Evolutionary conservation across 176 grass and related monocot species (phyloP).

Genomic region (Sorghum bicolor): Sorghum_bicolor_NCBIv3 NC_012878.2:50014001-50014500

Average conservation of each 20-base stretch:
- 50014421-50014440: constrained; percentile 40
- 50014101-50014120: background rate
- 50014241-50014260: constrained; percentile 6
- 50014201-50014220: constrained; percentile 22
- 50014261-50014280: constrained; percentile 58
- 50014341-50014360: constrained; percentile 42
- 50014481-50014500: constrained; percentile 59
- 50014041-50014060: too few relatives aligned
- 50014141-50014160: background rate
- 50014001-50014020: too few relatives aligned
- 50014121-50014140: background rate
- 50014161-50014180: constrained; percentile 12
- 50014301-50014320: constrained; percentile 43
- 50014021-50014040: too few relatives aligned
- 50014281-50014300: constrained; percentile 36
- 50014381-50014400: constrained; percentile 44
- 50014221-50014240: constrained; percentile 41
- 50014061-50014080: too few relatives aligned
- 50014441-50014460: constrained; percentile 41
- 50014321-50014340: constrained; percentile 50
- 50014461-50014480: constrained; percentile 46
- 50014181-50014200: constrained; percentile 13
- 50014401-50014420: constrained; percentile 30
- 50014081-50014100: too few relatives aligned
- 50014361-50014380: constrained; percentile 57